phyloP scores from a whole-genome alignment of 2,329 filamentous ascomycete species.

The Fusarium multiceps region DNA sequence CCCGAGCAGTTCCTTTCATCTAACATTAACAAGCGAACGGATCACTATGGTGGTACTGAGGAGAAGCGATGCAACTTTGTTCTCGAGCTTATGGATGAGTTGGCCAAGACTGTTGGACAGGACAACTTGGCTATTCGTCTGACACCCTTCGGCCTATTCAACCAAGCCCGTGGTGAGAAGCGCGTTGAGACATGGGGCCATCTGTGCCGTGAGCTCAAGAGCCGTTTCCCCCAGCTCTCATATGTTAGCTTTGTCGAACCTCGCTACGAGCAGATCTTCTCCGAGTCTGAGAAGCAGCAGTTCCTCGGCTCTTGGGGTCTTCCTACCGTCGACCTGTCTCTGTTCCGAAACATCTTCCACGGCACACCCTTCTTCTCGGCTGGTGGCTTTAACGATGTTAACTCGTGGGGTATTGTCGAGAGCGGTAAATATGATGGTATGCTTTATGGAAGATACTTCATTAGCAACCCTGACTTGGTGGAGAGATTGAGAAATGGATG shows the following conservation, averaged over 20 bases:
- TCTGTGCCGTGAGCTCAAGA: constrained; percentile 62
- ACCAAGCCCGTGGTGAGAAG: constrained; percentile 62
- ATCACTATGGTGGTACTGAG: constrained; percentile 50
- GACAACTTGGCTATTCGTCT: constrained; percentile 59
- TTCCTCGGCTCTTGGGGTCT: constrained; percentile 62
- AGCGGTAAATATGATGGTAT: constrained; percentile 60
- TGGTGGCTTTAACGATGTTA: constrained; percentile 64
- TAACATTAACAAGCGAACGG: constrained; percentile 52
- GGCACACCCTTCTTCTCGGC: constrained; percentile 66
- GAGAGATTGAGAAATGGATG: constrained; percentile 55
- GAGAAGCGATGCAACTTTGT: constrained; percentile 61
- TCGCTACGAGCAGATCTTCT: constrained; percentile 64
- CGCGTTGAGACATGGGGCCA: constrained; percentile 64
- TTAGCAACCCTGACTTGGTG: constrained; percentile 62
- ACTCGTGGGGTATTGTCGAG: constrained; percentile 58
- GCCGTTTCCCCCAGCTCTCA: constrained; percentile 55
- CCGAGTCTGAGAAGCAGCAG: constrained; percentile 59
- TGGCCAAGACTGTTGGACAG: constrained; percentile 58
- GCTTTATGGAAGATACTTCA: constrained; percentile 60
- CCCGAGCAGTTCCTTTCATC: constrained; percentile 55
- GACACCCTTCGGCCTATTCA: constrained; percentile 62
- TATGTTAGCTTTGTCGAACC: constrained; percentile 69
- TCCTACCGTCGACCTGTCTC: constrained; percentile 56
- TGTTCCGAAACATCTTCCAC: constrained; percentile 63
- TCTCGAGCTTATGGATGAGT: constrained; percentile 62